phyloP scores from a whole-genome alignment of 768 basidiomycete genomes.

The Naematelia encephala region DNA sequence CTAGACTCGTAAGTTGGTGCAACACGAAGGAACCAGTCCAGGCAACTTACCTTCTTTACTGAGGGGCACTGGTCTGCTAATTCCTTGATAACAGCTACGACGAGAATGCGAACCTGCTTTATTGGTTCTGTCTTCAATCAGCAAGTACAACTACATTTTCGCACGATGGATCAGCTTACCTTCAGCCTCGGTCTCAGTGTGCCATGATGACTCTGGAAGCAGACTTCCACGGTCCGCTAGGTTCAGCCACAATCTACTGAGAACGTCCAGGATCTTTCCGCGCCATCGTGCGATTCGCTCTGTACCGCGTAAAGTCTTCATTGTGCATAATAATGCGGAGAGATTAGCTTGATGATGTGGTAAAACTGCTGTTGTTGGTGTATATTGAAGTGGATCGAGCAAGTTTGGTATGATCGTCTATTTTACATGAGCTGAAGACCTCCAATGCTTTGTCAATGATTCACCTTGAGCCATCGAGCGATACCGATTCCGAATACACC shows the following conservation, averaged over 20 bases:
- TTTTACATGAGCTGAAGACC: not conserved
- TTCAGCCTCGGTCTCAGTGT: constrained; percentile 3
- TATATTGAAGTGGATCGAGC: constrained; percentile 35
- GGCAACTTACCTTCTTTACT: constrained; percentile 8
- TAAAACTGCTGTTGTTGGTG: constrained; percentile 28
- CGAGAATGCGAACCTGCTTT: not conserved
- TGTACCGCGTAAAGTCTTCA: constrained; percentile 23
- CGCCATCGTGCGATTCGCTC: constrained; percentile 42
- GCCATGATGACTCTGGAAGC: not conserved
- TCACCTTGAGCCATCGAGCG: constrained; percentile 47
- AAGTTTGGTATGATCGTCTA: constrained; percentile 46
- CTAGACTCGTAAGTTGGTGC: not conserved
- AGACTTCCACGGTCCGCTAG: constrained; percentile 17
- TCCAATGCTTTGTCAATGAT: constrained; percentile 7
- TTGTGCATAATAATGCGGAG: constrained; percentile 27
- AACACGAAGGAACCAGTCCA: not conserved
- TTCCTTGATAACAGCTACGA: constrained; percentile 5
- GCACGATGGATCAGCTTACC: not conserved
- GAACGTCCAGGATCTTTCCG: constrained; percentile 44
- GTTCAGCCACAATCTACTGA: constrained; percentile 27
- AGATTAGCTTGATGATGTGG: constrained; percentile 39
- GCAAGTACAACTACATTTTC: not conserved
- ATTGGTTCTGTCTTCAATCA: not conserved
- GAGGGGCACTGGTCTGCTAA: constrained; percentile 11
- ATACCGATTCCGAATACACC: constrained; percentile 37